phyloP scores from a whole-genome alignment of 768 basidiomycete species.

The Psilocybe sp. region DNA sequence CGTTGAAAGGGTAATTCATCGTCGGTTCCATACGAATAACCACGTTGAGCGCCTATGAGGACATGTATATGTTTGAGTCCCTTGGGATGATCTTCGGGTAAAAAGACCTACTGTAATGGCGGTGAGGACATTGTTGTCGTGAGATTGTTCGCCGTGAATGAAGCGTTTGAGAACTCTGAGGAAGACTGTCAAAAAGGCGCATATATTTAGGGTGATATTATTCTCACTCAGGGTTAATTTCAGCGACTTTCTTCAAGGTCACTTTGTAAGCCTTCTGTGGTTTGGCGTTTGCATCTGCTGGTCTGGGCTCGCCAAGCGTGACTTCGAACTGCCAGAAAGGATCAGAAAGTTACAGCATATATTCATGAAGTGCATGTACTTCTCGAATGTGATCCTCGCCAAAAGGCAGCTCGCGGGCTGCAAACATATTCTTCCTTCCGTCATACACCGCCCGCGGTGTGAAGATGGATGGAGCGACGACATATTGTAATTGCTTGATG shows the following conservation, averaged over 20 bases:
- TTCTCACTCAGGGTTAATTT: slow-evolving; percentile 32
- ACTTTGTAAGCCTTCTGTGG: slow-evolving; percentile 70
- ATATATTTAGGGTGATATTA: background rate
- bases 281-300: slow-evolving; percentile 29
- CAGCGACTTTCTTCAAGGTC: slow-evolving; percentile 54
- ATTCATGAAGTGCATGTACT: slow-evolving; percentile 30
- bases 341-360: slow-evolving; percentile 3
- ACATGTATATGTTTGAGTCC: background rate
- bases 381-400: slow-evolving; percentile 48
- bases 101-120: slow-evolving; percentile 55
- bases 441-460: slow-evolving; percentile 76
- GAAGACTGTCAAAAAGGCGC: background rate
- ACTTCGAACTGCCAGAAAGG: slow-evolving; percentile 55
- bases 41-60: slow-evolving; percentile 65
- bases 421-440: slow-evolving; percentile 75
- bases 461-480: slow-evolving; percentile 61
- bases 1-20: slow-evolving; percentile 68
- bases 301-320: slow-evolving; percentile 35
- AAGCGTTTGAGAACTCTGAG: slow-evolving; percentile 63
- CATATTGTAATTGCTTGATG: slow-evolving; percentile 58
- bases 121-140: slow-evolving; percentile 61
- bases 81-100: background rate
- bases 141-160: slow-evolving; percentile 59
- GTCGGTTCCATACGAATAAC: slow-evolving; percentile 80
- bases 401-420: slow-evolving; percentile 59